Evolutionary conservation across 306 rosid genomes (phyloP), one percentile per base, ranked within the genome.

Genomic region (Quercus berberidifolia): DNA sequence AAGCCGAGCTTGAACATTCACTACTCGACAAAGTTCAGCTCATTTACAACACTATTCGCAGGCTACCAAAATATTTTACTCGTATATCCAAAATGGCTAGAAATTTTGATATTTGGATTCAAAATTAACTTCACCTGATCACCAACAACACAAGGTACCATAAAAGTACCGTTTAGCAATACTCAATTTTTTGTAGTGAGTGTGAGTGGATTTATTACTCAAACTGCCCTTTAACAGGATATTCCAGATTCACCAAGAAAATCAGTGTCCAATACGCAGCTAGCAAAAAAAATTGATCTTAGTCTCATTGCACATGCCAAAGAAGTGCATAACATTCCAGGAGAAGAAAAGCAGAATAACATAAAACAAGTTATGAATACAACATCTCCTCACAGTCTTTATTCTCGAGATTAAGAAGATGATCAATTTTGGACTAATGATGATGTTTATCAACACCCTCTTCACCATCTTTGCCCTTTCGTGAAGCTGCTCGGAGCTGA

Each of bases 401-500:
- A 89, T 89, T 85, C 79, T 74, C 81, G 60, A 75, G 71, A 76
- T 79, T 80, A 74, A 78, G 74, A 72, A 55, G 84, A 87, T 71
- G 71, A 64, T 64, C 21, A 55, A 15, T 85, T 52, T 79, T 30
- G 51, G 72, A 10, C 85, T 88, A 88, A 12, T 73, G 80, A 80
- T 91, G 96, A 80, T 89, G 93, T 60, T 77, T 86, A 25, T 77
- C 80, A 69, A 56, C 84, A 65, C 64, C 59, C 25, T 64, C 88
- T 69, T 41, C 85, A 69, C 91, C 96, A 78, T 87, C 93, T 58
- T 84, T 88, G 74, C 78, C 91, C 82, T 91, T 89, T 84, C 85
- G 82, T 41, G 89, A 74, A 71, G 94, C 98, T 60, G 98, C 93
- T 74, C 97, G 89, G 70, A 96, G 56, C 78, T 96, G 90, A 71